Percentiles rank a stretch among this genome's conserved stretches.
phyloP scores from a whole-genome alignment of 768 basidiomycete genomes.

The Aureoboletus auriporus region DNA sequence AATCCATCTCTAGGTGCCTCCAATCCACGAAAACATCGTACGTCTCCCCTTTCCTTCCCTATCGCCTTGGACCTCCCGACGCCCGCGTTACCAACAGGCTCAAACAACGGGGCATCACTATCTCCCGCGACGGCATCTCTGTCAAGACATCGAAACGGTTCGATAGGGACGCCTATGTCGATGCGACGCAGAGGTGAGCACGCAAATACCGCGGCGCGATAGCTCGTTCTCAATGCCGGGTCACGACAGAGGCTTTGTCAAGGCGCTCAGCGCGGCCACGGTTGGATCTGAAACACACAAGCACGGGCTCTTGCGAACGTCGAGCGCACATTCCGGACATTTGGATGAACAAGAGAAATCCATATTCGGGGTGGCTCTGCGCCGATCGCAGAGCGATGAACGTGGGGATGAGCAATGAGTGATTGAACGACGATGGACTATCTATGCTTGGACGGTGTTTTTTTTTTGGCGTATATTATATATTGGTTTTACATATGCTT shows the following conservation, averaged over 20 bases:
- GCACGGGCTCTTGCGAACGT: slow-evolving; percentile 3
- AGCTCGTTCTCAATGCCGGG: not conserved
- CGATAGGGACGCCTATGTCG: slow-evolving; percentile 62
- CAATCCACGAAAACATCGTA: slow-evolving; percentile 54
- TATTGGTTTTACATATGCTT: too few relatives aligned
- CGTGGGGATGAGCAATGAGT: not conserved
- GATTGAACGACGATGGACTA: not conserved
- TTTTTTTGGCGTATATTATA: not conserved
- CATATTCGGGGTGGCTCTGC: slow-evolving; percentile 3
- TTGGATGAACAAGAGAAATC: not conserved
- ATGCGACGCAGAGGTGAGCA: slow-evolving; percentile 65
- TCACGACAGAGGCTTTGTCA: slow-evolving; percentile 45
- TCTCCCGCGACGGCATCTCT: slow-evolving; percentile 59
- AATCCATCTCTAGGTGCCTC: slow-evolving; percentile 39
- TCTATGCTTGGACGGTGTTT: not conserved
- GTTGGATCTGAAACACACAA: slow-evolving; percentile 23
- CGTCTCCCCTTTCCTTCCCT: slow-evolving; percentile 18
- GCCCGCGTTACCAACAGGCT: slow-evolving; percentile 22
- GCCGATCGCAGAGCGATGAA: slow-evolving; percentile 2
- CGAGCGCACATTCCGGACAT: not conserved
- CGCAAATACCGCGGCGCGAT: not conserved
- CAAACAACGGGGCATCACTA: slow-evolving; percentile 50
- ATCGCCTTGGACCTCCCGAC: not conserved
- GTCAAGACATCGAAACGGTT: slow-evolving; percentile 60
- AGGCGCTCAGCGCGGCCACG: slow-evolving; percentile 45